A percentile compares a stretch with the other conserved stretches of the same genome.
Conservation (phyloP, 495 filamentous ascomycete genomes). For the Lasiosphaeria hispida region DNA sequence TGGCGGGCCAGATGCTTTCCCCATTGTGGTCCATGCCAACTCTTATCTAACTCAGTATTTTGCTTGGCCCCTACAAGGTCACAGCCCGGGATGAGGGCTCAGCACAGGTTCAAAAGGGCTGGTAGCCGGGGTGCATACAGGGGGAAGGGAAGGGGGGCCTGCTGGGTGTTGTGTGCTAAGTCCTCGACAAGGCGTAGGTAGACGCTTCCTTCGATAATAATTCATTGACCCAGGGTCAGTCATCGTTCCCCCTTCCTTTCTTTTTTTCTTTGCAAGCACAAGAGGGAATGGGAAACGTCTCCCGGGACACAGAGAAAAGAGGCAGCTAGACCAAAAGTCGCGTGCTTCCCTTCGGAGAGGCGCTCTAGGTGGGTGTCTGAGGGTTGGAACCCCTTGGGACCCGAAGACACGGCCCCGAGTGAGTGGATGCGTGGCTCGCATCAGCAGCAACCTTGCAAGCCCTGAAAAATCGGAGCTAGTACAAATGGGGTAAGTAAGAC, state of each 20-base stretch:
- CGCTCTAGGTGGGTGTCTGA: slow-evolving; percentile 5
- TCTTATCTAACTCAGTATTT: slow-evolving; percentile 18
- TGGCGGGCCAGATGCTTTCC: slow-evolving; percentile 11
- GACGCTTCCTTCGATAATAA: slow-evolving; percentile 22
- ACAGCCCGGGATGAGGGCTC: slow-evolving; percentile 11
- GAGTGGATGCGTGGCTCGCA: slow-evolving; percentile 25
- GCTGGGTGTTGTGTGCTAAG: slow-evolving; percentile 25
- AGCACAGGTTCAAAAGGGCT: slow-evolving; percentile 17
- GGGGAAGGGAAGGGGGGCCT: slow-evolving; percentile 20
- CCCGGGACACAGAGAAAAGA: slow-evolving; percentile 3
- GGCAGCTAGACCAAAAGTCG: slow-evolving; percentile 11
- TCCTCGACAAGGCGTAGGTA: slow-evolving; percentile 21
- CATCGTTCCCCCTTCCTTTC: slow-evolving; percentile 6
- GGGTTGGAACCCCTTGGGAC: slow-evolving; percentile 20
- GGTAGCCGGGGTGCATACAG: slow-evolving; percentile 25
- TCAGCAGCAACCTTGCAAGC: slow-evolving; percentile 23
- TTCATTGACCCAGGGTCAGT: slow-evolving; percentile 23
- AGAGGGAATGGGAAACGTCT: slow-evolving; percentile 14
- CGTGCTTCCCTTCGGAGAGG: slow-evolving; percentile 13
- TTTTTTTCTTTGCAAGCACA: slow-evolving; percentile 11
- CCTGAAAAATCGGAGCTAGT: slow-evolving; percentile 23
- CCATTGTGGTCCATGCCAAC: slow-evolving; percentile 7
- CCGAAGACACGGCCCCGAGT: slow-evolving; percentile 25
- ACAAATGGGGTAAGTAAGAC: slow-evolving; percentile 21
- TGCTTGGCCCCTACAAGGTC: slow-evolving; percentile 5